These are phyloP conservation scores for Aspergillus niger DNA, from an alignment of 2,329 filamentous ascomycete genomes.

Conservation along the genomic window DNA sequence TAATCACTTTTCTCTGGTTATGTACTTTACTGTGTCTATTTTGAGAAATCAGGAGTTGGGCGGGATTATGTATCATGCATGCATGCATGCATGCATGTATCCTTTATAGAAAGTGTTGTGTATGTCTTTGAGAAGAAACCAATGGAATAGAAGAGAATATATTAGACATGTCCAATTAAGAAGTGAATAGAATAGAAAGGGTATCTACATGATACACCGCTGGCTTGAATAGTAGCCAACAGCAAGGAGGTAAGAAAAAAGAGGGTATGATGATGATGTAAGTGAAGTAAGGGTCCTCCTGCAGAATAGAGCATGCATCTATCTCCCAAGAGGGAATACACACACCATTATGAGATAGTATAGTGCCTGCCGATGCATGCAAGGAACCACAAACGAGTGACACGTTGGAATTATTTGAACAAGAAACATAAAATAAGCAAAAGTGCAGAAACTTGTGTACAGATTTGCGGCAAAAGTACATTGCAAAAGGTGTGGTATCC, in stretches of 20 bases:
- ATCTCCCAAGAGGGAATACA: neutral
- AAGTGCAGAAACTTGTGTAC: constrained; percentile 18
- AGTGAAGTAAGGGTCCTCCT: neutral
- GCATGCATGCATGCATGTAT: neutral
- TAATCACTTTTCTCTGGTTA: neutral
- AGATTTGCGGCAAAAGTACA: constrained; percentile 11
- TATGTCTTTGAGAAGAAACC: neutral
- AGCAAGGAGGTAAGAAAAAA: neutral
- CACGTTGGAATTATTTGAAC: constrained; percentile 11
- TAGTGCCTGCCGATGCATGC: neutral
- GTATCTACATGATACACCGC: constrained; percentile 18
- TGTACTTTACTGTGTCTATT: too few relatives aligned
- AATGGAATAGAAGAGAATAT: neutral
- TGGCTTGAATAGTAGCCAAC: neutral
- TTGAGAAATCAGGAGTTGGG: neutral
- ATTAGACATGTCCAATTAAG: constrained; percentile 18
- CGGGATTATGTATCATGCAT: neutral
- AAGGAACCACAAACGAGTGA: constrained; percentile 10
- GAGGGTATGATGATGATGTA: neutral
- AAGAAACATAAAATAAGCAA: constrained; percentile 2
- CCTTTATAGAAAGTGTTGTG: neutral
- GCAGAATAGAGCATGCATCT: neutral
- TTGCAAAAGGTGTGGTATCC: constrained; percentile 23
- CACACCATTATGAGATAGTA: neutral
- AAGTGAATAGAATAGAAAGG: constrained; percentile 3